Evolutionary conservation across 169 alveolate species (phyloP).

Genomic region (Plasmodium yoelii): DNA sequence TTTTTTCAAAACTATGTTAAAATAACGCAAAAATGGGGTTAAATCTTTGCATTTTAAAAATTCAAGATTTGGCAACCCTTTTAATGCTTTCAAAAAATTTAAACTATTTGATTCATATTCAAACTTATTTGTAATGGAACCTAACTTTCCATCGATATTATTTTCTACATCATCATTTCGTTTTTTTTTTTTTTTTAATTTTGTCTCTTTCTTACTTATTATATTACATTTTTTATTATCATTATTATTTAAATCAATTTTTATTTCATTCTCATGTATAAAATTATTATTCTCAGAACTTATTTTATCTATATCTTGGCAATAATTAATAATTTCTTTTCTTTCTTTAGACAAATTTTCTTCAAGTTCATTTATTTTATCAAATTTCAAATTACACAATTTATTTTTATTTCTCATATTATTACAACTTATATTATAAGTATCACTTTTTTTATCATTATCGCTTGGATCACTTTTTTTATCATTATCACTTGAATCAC

Average conservation of each 20-base stretch:
- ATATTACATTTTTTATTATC: too few species aligned
- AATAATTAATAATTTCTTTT: background rate
- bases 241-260: too few species aligned
- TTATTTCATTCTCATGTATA: background rate
- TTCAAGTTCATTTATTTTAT: too few species aligned
- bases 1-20: slow-evolving; percentile 53
- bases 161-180: slow-evolving; percentile 4
- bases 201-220: background rate
- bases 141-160: background rate
- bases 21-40: slow-evolving; percentile 48
- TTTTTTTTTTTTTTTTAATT: background rate
- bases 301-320: background rate
- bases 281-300: background rate
- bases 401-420: too few species aligned
- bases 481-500: background rate
- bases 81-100: slow-evolving; percentile 49
- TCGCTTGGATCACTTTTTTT: background rate
- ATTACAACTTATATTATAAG: too few species aligned
- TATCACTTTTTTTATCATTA: too few species aligned
- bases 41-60: slow-evolving; percentile 63
- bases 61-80: slow-evolving; percentile 35
- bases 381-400: too few species aligned
- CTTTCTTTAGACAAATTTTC: too few species aligned
- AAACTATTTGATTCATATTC: slow-evolving; percentile 37
- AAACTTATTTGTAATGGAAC: slow-evolving; percentile 8